These are phyloP conservation scores for Saraca asoca DNA, from an alignment of 331 rosid species.

Conservation along the genomic window DNA sequence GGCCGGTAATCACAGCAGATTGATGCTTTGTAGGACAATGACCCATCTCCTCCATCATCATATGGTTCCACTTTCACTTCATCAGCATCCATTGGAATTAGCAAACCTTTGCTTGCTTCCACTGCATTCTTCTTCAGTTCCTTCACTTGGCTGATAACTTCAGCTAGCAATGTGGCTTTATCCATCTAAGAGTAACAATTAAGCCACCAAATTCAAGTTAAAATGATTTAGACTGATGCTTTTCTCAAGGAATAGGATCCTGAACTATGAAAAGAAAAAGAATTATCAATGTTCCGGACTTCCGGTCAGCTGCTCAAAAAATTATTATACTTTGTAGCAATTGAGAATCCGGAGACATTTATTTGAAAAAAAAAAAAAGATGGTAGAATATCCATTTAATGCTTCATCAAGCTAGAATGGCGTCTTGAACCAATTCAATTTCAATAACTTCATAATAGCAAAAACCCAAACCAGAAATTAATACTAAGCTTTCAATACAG, in stretches of 20 bases:
- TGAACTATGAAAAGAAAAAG: not conserved
- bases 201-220: conserved; percentile 27
- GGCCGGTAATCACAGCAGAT: conserved; percentile 71
- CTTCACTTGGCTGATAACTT: conserved; percentile 72
- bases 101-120: conserved; percentile 68
- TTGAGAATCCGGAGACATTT: too few relatives aligned
- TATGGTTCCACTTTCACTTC: conserved; percentile 74
- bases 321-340: too few relatives aligned
- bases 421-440: conserved; percentile 8
- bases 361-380: too few relatives aligned
- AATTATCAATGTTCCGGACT: not conserved
- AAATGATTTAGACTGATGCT: not conserved
- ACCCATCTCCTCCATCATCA: conserved; percentile 42
- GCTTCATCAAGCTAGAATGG: conserved; percentile 2
- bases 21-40: conserved; percentile 59
- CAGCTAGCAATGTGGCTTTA: conserved; percentile 77
- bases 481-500: not conserved
- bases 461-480: not conserved
- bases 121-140: conserved; percentile 66
- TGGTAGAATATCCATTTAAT: not conserved
- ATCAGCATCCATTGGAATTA: conserved; percentile 74
- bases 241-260: conserved; percentile 2
- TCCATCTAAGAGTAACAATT: conserved; percentile 67
- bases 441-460: conserved; percentile 7
- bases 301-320: not conserved